Base-by-base conservation (phyloP, 2,329 filamentous ascomycete species). In the Fusarium tanahbumbuense region DNA sequence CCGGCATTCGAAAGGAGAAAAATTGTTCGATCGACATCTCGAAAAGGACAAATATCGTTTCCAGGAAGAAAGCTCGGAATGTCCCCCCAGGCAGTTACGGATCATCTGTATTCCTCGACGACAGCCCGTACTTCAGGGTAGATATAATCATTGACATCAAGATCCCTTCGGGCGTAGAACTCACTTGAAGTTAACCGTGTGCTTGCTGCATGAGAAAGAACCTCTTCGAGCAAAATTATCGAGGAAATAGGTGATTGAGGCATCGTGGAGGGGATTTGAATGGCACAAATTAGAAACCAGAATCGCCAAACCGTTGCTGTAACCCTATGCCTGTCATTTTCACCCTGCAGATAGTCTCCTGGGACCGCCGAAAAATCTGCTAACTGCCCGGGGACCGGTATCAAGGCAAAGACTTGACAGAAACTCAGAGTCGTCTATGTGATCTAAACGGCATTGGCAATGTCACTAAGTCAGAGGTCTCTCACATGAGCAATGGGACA, bases 91-190 rank as follows among this genome's bases (percentile, higher is more conserved):
- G 81, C 1, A 81, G 75, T 20, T 73, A 74, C 1, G 75, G 68
- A 27, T 84, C 82, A 58, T 85, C 83, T 2, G 78, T 79, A 15
- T 82, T 79, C 23, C 23, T 82, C 77, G 6, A 85, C 82, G 3
- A 83, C 81, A 28, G 83, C 81, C 41, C 83, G 80, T n/a, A 84
- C 83, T 70, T 82, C 80, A 47, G 81, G 72, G 64, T 81, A 81
- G 8, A 81, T 74, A 28, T 78, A 81, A 62, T 79, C 78, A 57
- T 79, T 78, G 8, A 75, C 73, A 37, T 25, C 5, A 25, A 25
- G 23, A 6, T 25, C 23, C 23, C 23, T 25, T 25, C 6, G 23
- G 23, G 23, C 23, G 23, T 25, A 25, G 23, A 25, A 27, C 25
- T 27, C 25, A 27, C 9, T 27, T 27, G 25, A 9, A 9, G 25